These are phyloP conservation scores for Cutaneotrichosporon daszewskae DNA, from an alignment of 1,284 basidiomycete species.

Conservation along the genomic window DNA sequence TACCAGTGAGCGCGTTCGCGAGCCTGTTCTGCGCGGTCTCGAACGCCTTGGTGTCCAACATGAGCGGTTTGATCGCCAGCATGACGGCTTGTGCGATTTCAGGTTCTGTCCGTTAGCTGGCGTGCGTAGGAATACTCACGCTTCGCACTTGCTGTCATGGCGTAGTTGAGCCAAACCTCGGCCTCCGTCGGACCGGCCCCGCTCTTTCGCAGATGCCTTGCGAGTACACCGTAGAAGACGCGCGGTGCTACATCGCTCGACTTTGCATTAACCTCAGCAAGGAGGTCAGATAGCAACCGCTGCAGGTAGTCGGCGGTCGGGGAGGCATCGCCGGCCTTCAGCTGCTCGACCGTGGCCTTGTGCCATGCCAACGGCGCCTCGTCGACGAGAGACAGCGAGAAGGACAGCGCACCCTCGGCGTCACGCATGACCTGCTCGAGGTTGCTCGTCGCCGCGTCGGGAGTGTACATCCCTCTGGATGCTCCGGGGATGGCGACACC, in stretches of 20 bases:
- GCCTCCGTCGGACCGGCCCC: conserved; percentile 61
- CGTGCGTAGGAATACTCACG: too few relatives aligned
- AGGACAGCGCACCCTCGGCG: conserved; percentile 61
- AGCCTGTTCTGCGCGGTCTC: conserved; percentile 84
- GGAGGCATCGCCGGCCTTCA: conserved; percentile 17
- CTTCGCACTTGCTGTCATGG: conserved; percentile 57
- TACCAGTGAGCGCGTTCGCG: conserved; percentile 68
- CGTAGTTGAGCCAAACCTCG: conserved; percentile 68
- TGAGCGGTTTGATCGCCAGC: conserved; percentile 57
- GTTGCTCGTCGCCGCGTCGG: conserved; percentile 42
- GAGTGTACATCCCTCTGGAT: conserved; percentile 53
- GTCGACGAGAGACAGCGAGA: conserved; percentile 56
- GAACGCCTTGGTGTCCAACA: conserved; percentile 65
- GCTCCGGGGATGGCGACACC: conserved; percentile 52
- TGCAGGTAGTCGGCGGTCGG: conserved; percentile 30
- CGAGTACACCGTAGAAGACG: conserved; percentile 58
- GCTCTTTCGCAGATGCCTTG: conserved; percentile 54
- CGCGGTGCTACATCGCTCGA: conserved; percentile 52
- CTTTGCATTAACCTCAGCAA: conserved; percentile 5
- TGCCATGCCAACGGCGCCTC: conserved; percentile 53
- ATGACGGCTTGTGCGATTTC: conserved; percentile 63
- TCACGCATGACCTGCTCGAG: conserved; percentile 53
- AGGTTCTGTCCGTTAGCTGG: conserved; percentile 56
- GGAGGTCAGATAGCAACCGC: conserved; percentile 19
- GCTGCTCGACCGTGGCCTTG: conserved; percentile 47